These are phyloP conservation scores for Fusarium longipes DNA, from an alignment of 2,329 filamentous ascomycete species.

Conservation along the genomic window DNA sequence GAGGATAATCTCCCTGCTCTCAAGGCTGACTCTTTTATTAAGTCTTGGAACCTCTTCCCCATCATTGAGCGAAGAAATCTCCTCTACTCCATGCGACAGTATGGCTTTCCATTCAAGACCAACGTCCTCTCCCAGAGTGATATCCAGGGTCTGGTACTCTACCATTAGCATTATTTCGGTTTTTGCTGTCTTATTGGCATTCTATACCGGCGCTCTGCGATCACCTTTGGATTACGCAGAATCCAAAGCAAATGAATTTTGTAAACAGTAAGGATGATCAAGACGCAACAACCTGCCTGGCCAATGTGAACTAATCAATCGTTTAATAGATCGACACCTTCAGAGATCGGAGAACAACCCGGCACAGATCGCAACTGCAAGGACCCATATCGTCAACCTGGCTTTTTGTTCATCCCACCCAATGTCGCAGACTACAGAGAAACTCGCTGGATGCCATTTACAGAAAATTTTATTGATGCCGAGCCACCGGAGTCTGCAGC, in stretches of 20 bases:
- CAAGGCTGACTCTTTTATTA: too few species aligned
- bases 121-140: background rate
- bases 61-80: too few species aligned
- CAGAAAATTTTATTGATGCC: background rate
- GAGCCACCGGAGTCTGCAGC: background rate
- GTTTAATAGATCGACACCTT: too few species aligned
- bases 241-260: background rate
- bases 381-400: slow-evolving; percentile 3
- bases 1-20: too few species aligned
- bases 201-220: background rate
- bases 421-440: background rate
- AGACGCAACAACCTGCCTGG: background rate
- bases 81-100: background rate
- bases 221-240: background rate
- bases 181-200: background rate
- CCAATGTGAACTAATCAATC: background rate
- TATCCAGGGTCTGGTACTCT: background rate
- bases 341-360: background rate
- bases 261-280: background rate
- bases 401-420: background rate
- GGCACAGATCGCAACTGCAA: background rate
- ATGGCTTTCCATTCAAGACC: background rate
- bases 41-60: too few species aligned
- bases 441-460: slow-evolving; percentile 5
- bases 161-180: background rate